Evolutionary conservation across 2,329 filamentous ascomycete species (phyloP).

Genomic region (Fusarium acutatum): DNA sequence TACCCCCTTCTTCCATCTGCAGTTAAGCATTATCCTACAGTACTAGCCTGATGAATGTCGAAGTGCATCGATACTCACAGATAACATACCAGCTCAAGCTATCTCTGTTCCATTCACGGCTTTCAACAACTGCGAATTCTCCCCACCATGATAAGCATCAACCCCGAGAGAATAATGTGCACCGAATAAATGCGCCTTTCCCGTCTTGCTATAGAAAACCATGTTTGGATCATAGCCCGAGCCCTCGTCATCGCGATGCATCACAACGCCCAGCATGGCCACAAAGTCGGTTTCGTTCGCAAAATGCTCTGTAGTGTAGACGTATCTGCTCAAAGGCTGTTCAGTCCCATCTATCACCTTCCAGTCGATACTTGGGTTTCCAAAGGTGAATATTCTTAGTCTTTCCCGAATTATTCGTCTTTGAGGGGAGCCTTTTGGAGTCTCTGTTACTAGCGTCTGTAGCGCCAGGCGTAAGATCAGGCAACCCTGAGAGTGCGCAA

Average conservation of each 20-base stretch:
- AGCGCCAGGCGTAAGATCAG: background rate
- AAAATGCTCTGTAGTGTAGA: background rate
- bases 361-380: background rate
- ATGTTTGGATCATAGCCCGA: background rate
- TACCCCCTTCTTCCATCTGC: background rate
- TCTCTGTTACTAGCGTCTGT: background rate
- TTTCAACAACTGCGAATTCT: background rate
- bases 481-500: background rate
- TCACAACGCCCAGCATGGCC: background rate
- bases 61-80: background rate
- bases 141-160: background rate
- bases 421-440: background rate
- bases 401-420: background rate
- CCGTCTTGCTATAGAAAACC: background rate
- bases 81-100: background rate
- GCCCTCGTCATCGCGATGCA: background rate
- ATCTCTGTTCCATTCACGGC: background rate
- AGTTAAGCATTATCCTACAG: background rate
- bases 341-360: background rate
- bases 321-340: background rate
- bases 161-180: background rate
- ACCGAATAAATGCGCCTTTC: background rate
- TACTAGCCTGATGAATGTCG: background rate
- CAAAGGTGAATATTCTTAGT: background rate
- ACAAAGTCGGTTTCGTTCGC: background rate